These are phyloP conservation scores for Gomphus bonarii DNA, from an alignment of 1,284 basidiomycete species.

Conservation along the genomic window DNA sequence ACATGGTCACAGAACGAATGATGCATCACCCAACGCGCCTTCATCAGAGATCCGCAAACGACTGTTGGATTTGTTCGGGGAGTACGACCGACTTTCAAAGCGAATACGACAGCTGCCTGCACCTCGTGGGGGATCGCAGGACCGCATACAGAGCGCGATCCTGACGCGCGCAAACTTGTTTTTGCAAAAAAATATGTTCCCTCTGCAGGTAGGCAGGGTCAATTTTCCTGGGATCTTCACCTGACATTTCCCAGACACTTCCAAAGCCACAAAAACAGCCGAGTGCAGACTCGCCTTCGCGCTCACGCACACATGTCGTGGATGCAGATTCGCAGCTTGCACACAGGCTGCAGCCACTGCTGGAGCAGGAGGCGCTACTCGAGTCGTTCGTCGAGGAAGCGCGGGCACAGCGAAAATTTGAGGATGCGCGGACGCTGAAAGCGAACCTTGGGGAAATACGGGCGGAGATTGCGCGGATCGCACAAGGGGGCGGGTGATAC, in stretches of 20 bases:
- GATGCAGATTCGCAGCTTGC: constrained; percentile 65
- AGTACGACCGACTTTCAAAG: constrained; percentile 85
- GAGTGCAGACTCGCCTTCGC: constrained; percentile 9
- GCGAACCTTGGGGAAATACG: constrained; percentile 70
- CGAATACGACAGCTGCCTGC: constrained; percentile 68
- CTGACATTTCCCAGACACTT: constrained; percentile 34
- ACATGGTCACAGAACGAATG: constrained; percentile 12
- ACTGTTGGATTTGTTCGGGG: constrained; percentile 72
- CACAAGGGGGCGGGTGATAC: neutral
- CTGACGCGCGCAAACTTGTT: constrained; percentile 70
- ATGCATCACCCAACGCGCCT: constrained; percentile 20
- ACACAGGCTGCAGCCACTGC: constrained; percentile 65
- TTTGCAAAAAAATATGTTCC: constrained; percentile 83
- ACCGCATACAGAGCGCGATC: constrained; percentile 77
- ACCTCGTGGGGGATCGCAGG: constrained; percentile 61
- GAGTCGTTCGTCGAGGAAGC: constrained; percentile 80
- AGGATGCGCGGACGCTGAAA: constrained; percentile 75
- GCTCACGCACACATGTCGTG: constrained; percentile 24
- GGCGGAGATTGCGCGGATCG: constrained; percentile 63
- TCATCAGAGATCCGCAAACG: constrained; percentile 66
- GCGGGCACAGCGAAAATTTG: constrained; percentile 77
- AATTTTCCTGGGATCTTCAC: neutral
- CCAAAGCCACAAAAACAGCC: constrained; percentile 34
- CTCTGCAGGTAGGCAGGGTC: constrained; percentile 48
- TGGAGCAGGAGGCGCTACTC: constrained; percentile 84